Conservation (phyloP, 2,329 filamentous ascomycete genomes). For the Stylonectria norvegica region DNA sequence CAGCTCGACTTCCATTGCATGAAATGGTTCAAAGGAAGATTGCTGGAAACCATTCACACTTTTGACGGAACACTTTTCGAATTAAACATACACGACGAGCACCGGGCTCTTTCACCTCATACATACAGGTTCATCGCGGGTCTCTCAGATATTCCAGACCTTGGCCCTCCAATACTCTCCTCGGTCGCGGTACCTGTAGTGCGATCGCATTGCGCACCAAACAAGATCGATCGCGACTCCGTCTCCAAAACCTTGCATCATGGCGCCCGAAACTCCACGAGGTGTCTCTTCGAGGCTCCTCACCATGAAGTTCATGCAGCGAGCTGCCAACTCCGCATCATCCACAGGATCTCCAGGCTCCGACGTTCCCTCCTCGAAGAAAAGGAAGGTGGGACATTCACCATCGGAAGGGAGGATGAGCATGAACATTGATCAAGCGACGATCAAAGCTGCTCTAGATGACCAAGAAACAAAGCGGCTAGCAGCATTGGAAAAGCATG, state of each 20-base stretch:
- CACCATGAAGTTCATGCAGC: conserved; percentile 98
- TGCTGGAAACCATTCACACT: too few relatives aligned
- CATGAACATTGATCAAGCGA: conserved; percentile 51
- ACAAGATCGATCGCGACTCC: not conserved
- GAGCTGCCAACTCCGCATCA: conserved; percentile 63
- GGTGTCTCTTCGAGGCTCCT: conserved; percentile 82
- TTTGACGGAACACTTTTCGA: too few relatives aligned
- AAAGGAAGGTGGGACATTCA: conserved; percentile 50
- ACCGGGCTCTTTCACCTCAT: too few relatives aligned
- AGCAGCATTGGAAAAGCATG: conserved; percentile 58
- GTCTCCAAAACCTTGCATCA: conserved; percentile 17
- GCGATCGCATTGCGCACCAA: too few relatives aligned
- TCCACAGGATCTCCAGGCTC: conserved; percentile 43
- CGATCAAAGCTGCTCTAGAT: conserved; percentile 61
- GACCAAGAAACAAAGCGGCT: conserved; percentile 65
- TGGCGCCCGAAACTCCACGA: conserved; percentile 54
- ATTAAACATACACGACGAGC: too few relatives aligned
- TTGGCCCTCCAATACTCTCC: too few relatives aligned
- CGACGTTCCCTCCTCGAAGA: conserved; percentile 58
- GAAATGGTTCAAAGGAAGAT: too few relatives aligned
- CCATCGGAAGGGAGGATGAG: conserved; percentile 36
- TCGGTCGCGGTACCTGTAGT: too few relatives aligned
- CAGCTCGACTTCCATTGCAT: too few relatives aligned
- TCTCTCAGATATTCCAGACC: too few relatives aligned
- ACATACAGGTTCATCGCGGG: too few relatives aligned